Base-by-base conservation (phyloP, 2,329 filamentous ascomycete genomes). In the Corinectria fuckeliana region DNA sequence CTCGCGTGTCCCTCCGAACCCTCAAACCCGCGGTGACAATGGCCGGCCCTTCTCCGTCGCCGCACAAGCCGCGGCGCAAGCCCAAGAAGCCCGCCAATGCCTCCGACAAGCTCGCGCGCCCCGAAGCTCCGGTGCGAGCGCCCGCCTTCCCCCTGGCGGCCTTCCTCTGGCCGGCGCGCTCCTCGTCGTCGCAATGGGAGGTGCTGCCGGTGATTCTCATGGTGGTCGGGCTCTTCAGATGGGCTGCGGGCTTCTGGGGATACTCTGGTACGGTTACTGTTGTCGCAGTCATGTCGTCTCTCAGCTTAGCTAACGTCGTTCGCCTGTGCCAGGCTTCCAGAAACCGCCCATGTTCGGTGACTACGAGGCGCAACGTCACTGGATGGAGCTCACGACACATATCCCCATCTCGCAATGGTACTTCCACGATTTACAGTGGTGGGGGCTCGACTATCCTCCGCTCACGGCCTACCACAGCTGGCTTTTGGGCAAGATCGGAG, bases 391-490 rank as follows among this genome's bases (percentile, higher is more conserved):
- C 65, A 97, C 95, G 2, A 91, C 87, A 8, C 87, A 97, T 60
- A 82, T 99, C 2, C 95, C 95, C 13, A 83, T 96, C 34, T 95
- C 92, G 10, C 91, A 95, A 75, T 99, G 96, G 95, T 99, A 99
- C 77, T 97, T 96, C 73, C 92, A 99, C 75, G 93, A 99, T 74
- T 81, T 98, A 42, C 84, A 94, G 71, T 99, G 94, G 89, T 99
- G 95, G 95, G 96, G 96, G 1, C 84, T 99, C 66, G 95, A 99
- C 78, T 99, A 99, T 75, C 95, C 95, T 56, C 95, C 95, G 51
- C 85, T 99, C 78, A 99, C 95, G 52, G 96, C 95, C 50, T 99
- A 99, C 78, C 95, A 99, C 77, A 97, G 93, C 80, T 98, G 93
- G 94, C 73, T 95, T n/a, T 80, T 96, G 61, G 95, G 95, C 63